These are phyloP conservation scores for Sphagnum fallax DNA, from an alignment of 228 moss, liverwort and hornwort species.

Conservation along the genomic window DNA sequence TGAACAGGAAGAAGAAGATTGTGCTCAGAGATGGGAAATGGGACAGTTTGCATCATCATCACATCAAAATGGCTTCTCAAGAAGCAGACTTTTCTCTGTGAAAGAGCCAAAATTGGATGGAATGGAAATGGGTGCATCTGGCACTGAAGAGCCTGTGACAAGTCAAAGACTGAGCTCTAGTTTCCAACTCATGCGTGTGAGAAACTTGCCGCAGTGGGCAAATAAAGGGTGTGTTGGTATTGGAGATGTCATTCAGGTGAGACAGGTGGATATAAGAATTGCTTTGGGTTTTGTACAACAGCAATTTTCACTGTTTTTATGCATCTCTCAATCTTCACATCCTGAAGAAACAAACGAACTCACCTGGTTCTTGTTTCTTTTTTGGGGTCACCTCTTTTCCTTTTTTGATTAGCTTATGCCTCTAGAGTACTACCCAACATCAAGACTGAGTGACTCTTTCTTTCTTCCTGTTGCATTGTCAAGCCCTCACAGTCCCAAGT, in stretches of 20 bases:
- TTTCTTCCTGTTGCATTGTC: no score
- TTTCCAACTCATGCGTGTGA: slow-evolving; percentile 73
- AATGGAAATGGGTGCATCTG: background rate
- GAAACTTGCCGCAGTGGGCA: slow-evolving; percentile 62
- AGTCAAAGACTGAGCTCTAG: slow-evolving; percentile 29
- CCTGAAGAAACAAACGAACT: no score
- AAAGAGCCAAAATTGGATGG: slow-evolving; percentile 5
- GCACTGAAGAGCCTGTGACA: no score
- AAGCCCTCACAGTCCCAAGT: no score
- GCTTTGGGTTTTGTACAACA: background rate
- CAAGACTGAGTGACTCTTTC: no score
- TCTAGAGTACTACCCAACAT: no score
- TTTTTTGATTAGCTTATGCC: no score
- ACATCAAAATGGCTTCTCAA: slow-evolving; percentile 10
- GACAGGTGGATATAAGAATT: background rate
- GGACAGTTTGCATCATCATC: slow-evolving; percentile 15
- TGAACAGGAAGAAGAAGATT: slow-evolving; percentile 64
- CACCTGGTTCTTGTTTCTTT: no score
- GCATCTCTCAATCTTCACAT: no score
- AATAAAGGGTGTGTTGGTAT: slow-evolving; percentile 69
- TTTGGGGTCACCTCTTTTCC: no score
- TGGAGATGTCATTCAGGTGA: slow-evolving; percentile 69
- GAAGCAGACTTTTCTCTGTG: slow-evolving; percentile 18
- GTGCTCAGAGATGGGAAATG: slow-evolving; percentile 18
- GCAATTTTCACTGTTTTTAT: background rate